phyloP scores from a whole-genome alignment of 306 rosid species.

The Lathyrus sativus region DNA sequence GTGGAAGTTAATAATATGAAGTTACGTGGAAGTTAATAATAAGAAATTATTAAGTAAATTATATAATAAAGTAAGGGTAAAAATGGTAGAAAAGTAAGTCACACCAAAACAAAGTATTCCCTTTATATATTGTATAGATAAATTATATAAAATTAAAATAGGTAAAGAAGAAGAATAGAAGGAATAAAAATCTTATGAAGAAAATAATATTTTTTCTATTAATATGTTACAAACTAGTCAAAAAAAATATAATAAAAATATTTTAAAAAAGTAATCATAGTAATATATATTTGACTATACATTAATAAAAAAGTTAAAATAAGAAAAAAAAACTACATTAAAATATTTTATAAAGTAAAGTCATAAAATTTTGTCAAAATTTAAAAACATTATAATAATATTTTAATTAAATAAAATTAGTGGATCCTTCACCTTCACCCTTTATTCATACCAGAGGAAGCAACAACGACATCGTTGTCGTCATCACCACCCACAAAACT shows the following conservation, averaged over 20 bases:
- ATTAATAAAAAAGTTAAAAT: neutral
- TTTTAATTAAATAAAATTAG: conserved; percentile 35
- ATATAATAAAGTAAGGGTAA: too few relatives aligned
- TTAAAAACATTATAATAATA: neutral
- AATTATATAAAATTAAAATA: neutral
- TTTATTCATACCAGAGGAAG: conserved; percentile 43
- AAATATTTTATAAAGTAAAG: neutral
- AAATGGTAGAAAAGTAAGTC: too few relatives aligned
- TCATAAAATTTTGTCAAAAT: neutral
- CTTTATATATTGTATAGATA: too few relatives aligned
- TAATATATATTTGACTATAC: too few relatives aligned
- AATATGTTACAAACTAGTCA: too few relatives aligned
- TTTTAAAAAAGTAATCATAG: too few relatives aligned
- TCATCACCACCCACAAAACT: conserved; percentile 55
- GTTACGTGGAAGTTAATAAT: too few relatives aligned
- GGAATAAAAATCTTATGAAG: neutral
- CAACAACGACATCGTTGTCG: conserved; percentile 51
- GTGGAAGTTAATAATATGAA: too few relatives aligned
- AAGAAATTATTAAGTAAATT: too few relatives aligned
- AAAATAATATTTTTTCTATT: neutral
- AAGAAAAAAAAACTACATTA: neutral
- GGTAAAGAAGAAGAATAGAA: neutral
- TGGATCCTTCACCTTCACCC: conserved; percentile 53
- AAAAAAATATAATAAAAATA: too few relatives aligned
- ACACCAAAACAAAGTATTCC: too few relatives aligned